These are phyloP conservation scores for Oehlia diaphana DNA, from an alignment of 192 early-diverging fungal species.

Conservation along the genomic window DNA sequence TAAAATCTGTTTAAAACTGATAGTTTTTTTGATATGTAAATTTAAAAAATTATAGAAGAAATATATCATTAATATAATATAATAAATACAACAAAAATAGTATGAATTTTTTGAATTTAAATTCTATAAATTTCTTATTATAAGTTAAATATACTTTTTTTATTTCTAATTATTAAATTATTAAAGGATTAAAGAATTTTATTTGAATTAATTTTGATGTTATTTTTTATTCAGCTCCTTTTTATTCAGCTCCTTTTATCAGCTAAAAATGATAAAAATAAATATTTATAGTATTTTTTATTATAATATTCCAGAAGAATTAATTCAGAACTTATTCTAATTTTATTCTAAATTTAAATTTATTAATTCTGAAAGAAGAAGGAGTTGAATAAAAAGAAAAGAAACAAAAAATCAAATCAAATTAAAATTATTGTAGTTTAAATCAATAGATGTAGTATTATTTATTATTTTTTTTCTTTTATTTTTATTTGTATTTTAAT, in stretches of 20 bases:
- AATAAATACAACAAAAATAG: background rate
- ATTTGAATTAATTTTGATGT: background rate
- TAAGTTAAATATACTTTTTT: too few relatives aligned
- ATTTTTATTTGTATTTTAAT: too few relatives aligned
- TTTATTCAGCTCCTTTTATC: too few relatives aligned
- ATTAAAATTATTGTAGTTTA: too few relatives aligned
- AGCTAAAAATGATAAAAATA: too few relatives aligned
- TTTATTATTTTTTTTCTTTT: too few relatives aligned
- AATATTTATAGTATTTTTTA: background rate
- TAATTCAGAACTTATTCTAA: background rate
- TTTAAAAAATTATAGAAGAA: background rate
- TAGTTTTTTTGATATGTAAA: background rate
- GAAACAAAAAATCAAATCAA: too few relatives aligned
- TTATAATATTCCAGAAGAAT: background rate
- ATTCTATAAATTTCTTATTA: conserved; percentile 14
- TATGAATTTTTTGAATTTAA: background rate
- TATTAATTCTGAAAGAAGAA: too few relatives aligned
- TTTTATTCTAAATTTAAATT: too few relatives aligned
- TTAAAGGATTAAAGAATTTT: background rate
- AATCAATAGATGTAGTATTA: too few relatives aligned
- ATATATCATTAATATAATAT: background rate
- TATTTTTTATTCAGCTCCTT: background rate
- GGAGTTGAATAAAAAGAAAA: too few relatives aligned
- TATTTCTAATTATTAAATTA: background rate
- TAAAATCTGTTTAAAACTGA: background rate